Base-by-base conservation (phyloP, 2,329 filamentous ascomycete species). In the Colletotrichum tanaceti region DNA sequence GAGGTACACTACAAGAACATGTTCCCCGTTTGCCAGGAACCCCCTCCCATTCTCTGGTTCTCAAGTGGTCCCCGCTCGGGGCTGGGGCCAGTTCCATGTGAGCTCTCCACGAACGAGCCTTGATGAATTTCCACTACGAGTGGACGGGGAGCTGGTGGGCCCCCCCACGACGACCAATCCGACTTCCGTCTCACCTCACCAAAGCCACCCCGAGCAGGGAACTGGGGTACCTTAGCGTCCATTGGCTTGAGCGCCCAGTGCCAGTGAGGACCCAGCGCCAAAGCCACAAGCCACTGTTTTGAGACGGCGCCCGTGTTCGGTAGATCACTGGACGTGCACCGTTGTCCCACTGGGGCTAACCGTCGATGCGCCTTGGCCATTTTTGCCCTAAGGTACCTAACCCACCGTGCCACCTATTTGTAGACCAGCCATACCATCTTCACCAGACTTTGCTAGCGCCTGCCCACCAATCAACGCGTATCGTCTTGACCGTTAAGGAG, bases 251-350 rank as follows among this genome's bases (percentile, higher is more conserved):
- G 44, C 59, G 52, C 50, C 52, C 24, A 67, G 44, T 52, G 52
- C 50, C 52, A 18, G 49, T 52, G 28, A 20, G 49, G 49, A 35
- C 35, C 49, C 9, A 38, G 50, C 55, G 41, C 58, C 54, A 53
- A 54, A 65, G 65, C 65, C 60, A 54, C 54, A 49, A 58, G 47
- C 61, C 41, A 68, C 47, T 41, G 54, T 55, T 65, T 59, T 39
- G 41, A 43, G 65, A 68, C 53, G 65, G 60, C 39, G 65, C 53
- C 65, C 53, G 54, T 59, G 47, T 68, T 47, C 65, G 65, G 60
- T 41, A 64, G 65, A 68, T 68, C 65, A 53, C 61, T 58, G 65
- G 65, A 58, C 65, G 53, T 68, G 60, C 65, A 43, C 63, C 41
- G 39, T 53, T 39, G 55, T 59, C 28, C 62, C 62, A 64, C 32